Base-by-base conservation (phyloP, 805 yeast species). In the Kuraishia hungarica region DNA sequence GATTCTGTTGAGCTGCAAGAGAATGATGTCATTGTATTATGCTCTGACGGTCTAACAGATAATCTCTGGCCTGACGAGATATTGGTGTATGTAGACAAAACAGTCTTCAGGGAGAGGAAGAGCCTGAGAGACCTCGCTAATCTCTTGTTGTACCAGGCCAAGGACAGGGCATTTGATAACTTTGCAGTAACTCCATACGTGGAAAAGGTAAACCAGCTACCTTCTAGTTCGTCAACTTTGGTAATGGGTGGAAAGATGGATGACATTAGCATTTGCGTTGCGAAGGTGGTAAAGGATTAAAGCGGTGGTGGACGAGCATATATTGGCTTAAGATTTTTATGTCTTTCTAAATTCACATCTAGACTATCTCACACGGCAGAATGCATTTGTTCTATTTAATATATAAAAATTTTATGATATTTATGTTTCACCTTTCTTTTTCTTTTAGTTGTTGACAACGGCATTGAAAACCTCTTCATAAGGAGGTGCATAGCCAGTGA, bases 401-500 rank as follows among this genome's bases (percentile, higher is more conserved):
- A 35, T 35, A 35, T 35, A 35, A 35, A 35, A 35, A 35, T 35
- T 13, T 35, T 35, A 35, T 35, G 43, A 35, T 35, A 10, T 35
- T 8, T 35, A 13, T 35, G 43, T 4, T 50, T 50, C 35, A 7
- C 3, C 26, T 19, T 50, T 3, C 26, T 21, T 24, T 10, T 8
- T 20, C 35, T 20, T 52, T 19, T 17, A 52, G 52, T 35, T 59
- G 61, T 28, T 66, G 67, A 39, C 68, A 53, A 87, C 93, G 29
- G 89, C 90, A 20, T 79, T 74, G 61, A 79, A 82, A 51, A 86
- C 77, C 21, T 77, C 80, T 35, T 75, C 69, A 68, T 82, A 86
- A 21, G 91, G 89, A 2, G 92, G 85, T 26, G 63, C 70, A 52
- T 77, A 67, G 0, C 87, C 86, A 11, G 87, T 89, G 86, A 96